phyloP scores from a whole-genome alignment of 2,329 filamentous ascomycete genomes.

The Colletotrichum sojae region DNA sequence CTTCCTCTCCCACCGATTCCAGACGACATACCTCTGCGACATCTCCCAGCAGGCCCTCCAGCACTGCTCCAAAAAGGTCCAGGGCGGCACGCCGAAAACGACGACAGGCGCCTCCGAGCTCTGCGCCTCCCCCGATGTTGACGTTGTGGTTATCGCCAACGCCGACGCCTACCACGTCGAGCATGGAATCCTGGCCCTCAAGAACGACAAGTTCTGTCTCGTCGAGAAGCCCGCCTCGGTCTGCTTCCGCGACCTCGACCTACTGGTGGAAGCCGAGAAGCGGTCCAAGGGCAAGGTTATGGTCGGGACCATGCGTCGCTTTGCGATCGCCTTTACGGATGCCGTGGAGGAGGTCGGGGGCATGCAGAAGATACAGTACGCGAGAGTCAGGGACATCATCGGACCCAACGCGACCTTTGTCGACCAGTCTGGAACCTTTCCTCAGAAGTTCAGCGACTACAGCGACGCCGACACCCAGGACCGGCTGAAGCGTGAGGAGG shows the following conservation, averaged over 20 bases:
- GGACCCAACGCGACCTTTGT: slow-evolving; percentile 68
- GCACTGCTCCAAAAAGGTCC: slow-evolving; percentile 46
- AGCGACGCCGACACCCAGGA: slow-evolving; percentile 45
- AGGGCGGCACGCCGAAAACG: slow-evolving; percentile 43
- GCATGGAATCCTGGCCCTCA: slow-evolving; percentile 65
- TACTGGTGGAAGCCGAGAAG: slow-evolving; percentile 65
- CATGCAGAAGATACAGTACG: slow-evolving; percentile 69
- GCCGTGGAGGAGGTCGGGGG: slow-evolving; percentile 67
- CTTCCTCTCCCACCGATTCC: slow-evolving; percentile 60
- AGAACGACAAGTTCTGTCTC: slow-evolving; percentile 69
- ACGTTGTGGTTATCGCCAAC: slow-evolving; percentile 68
- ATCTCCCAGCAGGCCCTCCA: slow-evolving; percentile 54
- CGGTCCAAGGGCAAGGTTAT: slow-evolving; percentile 62
- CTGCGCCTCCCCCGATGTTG: slow-evolving; percentile 58
- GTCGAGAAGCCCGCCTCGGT: slow-evolving; percentile 72
- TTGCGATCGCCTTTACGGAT: slow-evolving; percentile 68
- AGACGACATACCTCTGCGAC: slow-evolving; percentile 65
- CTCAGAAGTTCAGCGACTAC: slow-evolving; percentile 59
- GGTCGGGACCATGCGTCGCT: slow-evolving; percentile 74
- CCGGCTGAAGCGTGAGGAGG: slow-evolving; percentile 40
- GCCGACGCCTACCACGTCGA: slow-evolving; percentile 68
- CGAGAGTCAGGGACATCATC: slow-evolving; percentile 60
- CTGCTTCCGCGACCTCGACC: slow-evolving; percentile 59
- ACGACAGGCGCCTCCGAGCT: slow-evolving; percentile 58
- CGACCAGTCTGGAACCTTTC: slow-evolving; percentile 63